These are phyloP conservation scores for Lachnellula hyalina DNA, from an alignment of 2,329 filamentous ascomycete species.

Conservation along the genomic window DNA sequence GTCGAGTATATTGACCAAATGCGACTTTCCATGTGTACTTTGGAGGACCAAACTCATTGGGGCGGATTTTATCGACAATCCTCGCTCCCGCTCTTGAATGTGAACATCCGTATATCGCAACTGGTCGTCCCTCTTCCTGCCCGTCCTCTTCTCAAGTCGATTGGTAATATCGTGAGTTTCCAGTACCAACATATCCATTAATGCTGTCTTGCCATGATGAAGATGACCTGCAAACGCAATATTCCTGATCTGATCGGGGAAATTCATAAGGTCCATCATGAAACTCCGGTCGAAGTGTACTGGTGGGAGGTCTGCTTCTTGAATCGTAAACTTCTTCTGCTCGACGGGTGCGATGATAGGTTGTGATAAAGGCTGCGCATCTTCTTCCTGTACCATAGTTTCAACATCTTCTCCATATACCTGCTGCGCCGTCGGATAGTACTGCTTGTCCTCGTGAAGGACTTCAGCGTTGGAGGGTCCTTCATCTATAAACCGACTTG, in stretches of 20 bases:
- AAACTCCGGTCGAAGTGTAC: conserved; percentile 86
- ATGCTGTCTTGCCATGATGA: conserved; percentile 95
- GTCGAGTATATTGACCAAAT: conserved; percentile 90
- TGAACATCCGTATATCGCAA: conserved; percentile 93
- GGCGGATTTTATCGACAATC: conserved; percentile 84
- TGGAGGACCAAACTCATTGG: conserved; percentile 93
- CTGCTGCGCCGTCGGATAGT: conserved; percentile 96
- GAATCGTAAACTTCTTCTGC: conserved; percentile 91
- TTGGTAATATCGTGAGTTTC: conserved; percentile 88
- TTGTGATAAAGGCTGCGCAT: conserved; percentile 85
- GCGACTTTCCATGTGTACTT: conserved; percentile 86
- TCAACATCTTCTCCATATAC: conserved; percentile 93
- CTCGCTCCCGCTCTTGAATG: conserved; percentile 80
- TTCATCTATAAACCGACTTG: conserved; percentile 47
- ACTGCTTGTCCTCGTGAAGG: conserved; percentile 98
- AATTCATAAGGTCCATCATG: conserved; percentile 94
- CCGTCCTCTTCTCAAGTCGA: conserved; percentile 72
- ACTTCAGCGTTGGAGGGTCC: conserved; percentile 95
- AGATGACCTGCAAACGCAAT: conserved; percentile 87
- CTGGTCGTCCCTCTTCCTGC: conserved; percentile 80
- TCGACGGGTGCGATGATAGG: conserved; percentile 92
- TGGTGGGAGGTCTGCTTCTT: conserved; percentile 84
- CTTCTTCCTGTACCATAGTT: conserved; percentile 93
- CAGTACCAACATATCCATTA: conserved; percentile 96
- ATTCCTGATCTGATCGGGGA: conserved; percentile 89